Evolutionary conservation across 306 rosid genomes (phyloP), one percentile per base, ranked within the genome.

Genomic region (Castanea mollissima): DNA sequence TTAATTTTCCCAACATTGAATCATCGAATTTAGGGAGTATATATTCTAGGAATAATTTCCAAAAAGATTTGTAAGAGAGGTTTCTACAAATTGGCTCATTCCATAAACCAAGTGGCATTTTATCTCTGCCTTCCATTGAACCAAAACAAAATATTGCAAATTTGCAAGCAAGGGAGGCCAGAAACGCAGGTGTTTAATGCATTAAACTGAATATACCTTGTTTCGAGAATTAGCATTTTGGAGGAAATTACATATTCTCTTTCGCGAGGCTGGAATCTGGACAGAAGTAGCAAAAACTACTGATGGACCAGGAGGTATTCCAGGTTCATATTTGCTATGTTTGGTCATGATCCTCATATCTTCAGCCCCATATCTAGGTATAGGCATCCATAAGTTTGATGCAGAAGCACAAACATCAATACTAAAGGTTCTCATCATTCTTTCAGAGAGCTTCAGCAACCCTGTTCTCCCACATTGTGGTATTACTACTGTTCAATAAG

Each of bases 361-460:
- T 58, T 51, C 59, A 25, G 73, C 59, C 27, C 75, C 79, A 41
- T 16, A 25, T 60, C 13, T 4, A 56, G 78, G 59, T 14, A 81
- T 49, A 27, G 63, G 19, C 62, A 18, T 78, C 97, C 96, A 88
- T 60, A 19, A 76, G 69, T 88, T 89, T 25, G 11, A 18, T 4
- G 57, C 5, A 3, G 81, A 73, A 10, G 57, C 84, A 69, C 82
- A 85, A 0, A 82, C 31, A 41, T 86, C 86, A 10, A 1, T 44
- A 54, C 83, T 75, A 59, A 86, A 89, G 57, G 2, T 81, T 80
- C 82, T 87, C 82, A 82, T 79, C 92, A 89, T 71, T 78, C 93
- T 88, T 58, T 89, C 87, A 0, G 91, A 83, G 52, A 91, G 75
- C 65, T 76, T 88, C 78, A 89, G 29, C 5, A 89, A 14, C 65